These are phyloP conservation scores for Fusarium begoniae DNA, from an alignment of 2,329 filamentous ascomycete genomes.

Conservation along the genomic window DNA sequence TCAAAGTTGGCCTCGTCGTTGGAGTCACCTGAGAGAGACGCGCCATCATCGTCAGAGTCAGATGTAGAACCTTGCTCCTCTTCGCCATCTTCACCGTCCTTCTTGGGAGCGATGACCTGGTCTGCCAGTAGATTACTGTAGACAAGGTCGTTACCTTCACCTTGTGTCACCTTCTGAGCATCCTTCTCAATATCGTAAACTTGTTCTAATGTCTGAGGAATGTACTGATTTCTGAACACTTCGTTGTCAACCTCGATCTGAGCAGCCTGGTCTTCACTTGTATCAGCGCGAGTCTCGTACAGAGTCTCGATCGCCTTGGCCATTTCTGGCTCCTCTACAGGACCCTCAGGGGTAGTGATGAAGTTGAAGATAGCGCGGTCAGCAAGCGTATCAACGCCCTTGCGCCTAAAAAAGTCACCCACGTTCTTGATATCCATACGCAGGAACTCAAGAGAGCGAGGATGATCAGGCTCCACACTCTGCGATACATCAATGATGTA, in stretches of 20 bases:
- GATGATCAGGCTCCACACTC: slow-evolving; percentile 96
- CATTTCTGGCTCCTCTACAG: slow-evolving; percentile 69
- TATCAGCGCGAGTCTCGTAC: slow-evolving; percentile 64
- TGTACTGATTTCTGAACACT: slow-evolving; percentile 96
- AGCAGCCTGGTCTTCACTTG: slow-evolving; percentile 61
- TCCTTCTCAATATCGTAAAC: slow-evolving; percentile 97
- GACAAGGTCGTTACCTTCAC: slow-evolving; percentile 79
- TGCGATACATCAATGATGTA: slow-evolving; percentile 98
- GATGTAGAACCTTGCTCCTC: slow-evolving; percentile 52
- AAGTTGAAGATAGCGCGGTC: slow-evolving; percentile 88
- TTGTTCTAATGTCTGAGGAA: slow-evolving; percentile 93
- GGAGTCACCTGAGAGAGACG: slow-evolving; percentile 55
- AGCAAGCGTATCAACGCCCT: slow-evolving; percentile 82
- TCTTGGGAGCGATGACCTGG: slow-evolving; percentile 59
- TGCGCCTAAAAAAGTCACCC: slow-evolving; percentile 87
- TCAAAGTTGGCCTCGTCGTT: slow-evolving; percentile 66
- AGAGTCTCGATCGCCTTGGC: slow-evolving; percentile 71
- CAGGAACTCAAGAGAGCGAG: slow-evolving; percentile 89
- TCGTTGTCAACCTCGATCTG: slow-evolving; percentile 83
- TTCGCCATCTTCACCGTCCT: slow-evolving; percentile 49
- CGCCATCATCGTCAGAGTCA: slow-evolving; percentile 60
- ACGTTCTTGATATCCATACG: slow-evolving; percentile 99
- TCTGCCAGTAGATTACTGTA: slow-evolving; percentile 87
- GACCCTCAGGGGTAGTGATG: slow-evolving; percentile 71
- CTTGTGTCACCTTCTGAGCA: slow-evolving; percentile 77